Conservation (phyloP, 768 basidiomycete species). For the Termitomyces sp. region DNA sequence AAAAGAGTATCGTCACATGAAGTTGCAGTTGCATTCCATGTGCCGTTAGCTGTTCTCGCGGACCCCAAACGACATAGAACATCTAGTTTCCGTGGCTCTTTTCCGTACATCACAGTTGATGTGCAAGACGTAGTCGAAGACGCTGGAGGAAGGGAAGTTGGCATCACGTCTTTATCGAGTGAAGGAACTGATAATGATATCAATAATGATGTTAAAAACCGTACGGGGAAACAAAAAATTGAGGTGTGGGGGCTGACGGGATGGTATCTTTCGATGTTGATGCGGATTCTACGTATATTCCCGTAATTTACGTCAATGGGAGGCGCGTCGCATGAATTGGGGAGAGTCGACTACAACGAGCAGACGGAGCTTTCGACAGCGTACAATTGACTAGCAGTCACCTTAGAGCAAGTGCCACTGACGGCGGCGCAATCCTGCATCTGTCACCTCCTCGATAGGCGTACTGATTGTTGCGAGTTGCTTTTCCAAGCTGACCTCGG, state of each 20-base stretch:
- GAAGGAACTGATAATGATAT: conserved; percentile 16
- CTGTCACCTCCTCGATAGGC: conserved; percentile 10
- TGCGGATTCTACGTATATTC: conserved; percentile 50
- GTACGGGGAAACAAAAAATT: conserved; percentile 37
- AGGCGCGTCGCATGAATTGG: background rate
- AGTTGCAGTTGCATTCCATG: conserved; percentile 67
- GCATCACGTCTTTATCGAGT: conserved; percentile 20
- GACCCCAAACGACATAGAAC: conserved; percentile 42
- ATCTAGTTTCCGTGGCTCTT: conserved; percentile 48
- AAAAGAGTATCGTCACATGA: conserved; percentile 46
- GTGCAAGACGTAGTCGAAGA: conserved; percentile 52
- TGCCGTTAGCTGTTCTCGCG: conserved; percentile 51
- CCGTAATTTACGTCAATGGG: conserved; percentile 19
- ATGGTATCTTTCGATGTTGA: conserved; percentile 68
- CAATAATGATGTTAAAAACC: conserved; percentile 22
- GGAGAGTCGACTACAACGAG: background rate
- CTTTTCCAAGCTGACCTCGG: conserved; percentile 1
- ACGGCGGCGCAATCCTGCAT: conserved; percentile 24
- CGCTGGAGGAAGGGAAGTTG: conserved; percentile 11
- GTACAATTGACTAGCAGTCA: background rate
- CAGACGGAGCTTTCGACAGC: background rate
- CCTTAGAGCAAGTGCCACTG: conserved; percentile 11
- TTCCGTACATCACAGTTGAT: conserved; percentile 63
- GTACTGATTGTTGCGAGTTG: conserved; percentile 4
- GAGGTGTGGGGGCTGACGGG: conserved; percentile 85